Evolutionary conservation across 164 flowering plant species (phyloP).

Genomic region (Umbilicus rupestris): DNA sequence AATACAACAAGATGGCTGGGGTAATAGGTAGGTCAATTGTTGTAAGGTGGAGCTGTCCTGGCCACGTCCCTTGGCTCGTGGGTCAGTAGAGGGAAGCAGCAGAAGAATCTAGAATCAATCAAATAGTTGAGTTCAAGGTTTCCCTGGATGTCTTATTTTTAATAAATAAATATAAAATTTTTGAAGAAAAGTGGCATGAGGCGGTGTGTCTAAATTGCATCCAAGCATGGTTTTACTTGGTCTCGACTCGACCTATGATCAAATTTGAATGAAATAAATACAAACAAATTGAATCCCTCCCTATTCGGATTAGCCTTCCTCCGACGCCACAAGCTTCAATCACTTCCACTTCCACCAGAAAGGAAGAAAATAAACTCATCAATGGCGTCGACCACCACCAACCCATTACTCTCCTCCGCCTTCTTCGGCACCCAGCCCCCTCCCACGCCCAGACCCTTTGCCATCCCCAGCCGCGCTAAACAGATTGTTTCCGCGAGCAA

Average conservation of each 20-base stretch:
- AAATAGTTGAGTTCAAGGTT: too few relatives aligned
- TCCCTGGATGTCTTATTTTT: too few relatives aligned
- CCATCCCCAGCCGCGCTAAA: slow-evolving; percentile 16
- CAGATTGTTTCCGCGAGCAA: slow-evolving; percentile 17
- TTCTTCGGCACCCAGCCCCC: slow-evolving; percentile 46
- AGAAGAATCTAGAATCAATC: too few relatives aligned
- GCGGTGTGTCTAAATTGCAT: background rate
- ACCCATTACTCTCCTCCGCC: slow-evolving; percentile 9
- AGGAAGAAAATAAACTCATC: background rate
- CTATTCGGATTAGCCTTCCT: background rate
- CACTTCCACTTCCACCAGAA: background rate
- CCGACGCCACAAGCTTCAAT: background rate
- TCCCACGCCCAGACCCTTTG: slow-evolving; percentile 43
- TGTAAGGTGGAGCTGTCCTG: too few relatives aligned
- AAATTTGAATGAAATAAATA: background rate
- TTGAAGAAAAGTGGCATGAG: too few relatives aligned
- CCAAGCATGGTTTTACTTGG: background rate
- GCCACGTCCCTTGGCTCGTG: too few relatives aligned
- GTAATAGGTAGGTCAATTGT: too few relatives aligned
- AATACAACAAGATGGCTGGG: too few relatives aligned
- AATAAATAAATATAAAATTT: too few relatives aligned
- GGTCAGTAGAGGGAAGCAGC: too few relatives aligned
- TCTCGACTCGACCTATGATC: background rate
- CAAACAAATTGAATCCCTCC: background rate
- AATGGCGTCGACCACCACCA: slow-evolving; percentile 5